Evolutionary conservation across 352 stramenopile species (phyloP), one percentile per base, ranked within the genome.

Genomic region (Globisporangium middletonii): DNA sequence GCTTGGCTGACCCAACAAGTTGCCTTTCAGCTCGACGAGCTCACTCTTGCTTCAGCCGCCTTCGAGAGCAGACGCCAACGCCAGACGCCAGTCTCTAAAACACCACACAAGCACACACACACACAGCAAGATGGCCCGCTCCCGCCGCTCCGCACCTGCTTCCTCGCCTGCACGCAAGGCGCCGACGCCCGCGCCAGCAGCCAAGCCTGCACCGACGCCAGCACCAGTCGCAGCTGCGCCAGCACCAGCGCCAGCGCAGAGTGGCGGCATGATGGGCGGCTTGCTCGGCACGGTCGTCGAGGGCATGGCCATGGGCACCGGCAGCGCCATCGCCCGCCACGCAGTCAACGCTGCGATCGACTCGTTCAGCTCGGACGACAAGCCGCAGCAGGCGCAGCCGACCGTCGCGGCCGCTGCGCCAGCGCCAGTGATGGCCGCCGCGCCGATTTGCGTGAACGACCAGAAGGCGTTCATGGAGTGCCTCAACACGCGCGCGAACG

Each of bases 251-350:
- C 69, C 68, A 30, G 63, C 68, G 62, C 74, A 43, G 64, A 50
- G 27, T n/a, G 77, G 79, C 16, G 80, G 76, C 30, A 97, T 98
- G 77, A 88, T 98, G 52, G 79, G 85, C 26, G 94, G 94, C 16
- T 90, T 98, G 55, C 75, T 96, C 50, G 92, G 88, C 57, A 98
- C 94, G 18, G 96, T 99, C 66, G 93, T 87, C 0, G 91, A 98
- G 63, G 95, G 96, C 57, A 98, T 98, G 80, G 95, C 95, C 6
- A 99, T 98, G 69, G 96, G 96, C 64, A 98, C 93, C 15, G 96
- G 95, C 67, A 98, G 83, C 28, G 92, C 95, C 41, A 96, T 99
- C 64, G 96, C 95, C 28, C 95, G 97, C 54, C 87, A 85, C 54
- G 92, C 77, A 13, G 85, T 93, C 44, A 71, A 84, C 65, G 71